A percentile compares a stretch with the other conserved stretches of the same genome.
These are phyloP conservation scores for Leptographium wingfieldii DNA, from an alignment of 2,329 filamentous ascomycete species.

Conservation along the genomic window DNA sequence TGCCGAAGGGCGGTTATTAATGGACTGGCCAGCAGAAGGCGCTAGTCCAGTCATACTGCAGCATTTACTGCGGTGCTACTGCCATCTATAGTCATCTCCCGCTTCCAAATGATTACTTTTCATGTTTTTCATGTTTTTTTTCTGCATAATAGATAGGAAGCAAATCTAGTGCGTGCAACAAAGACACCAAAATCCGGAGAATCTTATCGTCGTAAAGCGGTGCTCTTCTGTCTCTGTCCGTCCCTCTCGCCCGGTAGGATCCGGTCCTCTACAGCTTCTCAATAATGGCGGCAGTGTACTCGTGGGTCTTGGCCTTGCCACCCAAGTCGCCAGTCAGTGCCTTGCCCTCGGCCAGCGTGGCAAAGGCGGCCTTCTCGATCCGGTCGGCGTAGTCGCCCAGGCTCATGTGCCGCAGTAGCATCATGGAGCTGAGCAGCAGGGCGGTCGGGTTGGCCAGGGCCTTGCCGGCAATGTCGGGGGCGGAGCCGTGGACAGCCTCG, in stretches of 20 bases:
- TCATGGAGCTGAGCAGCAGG: constrained; percentile 87
- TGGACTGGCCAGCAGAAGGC: too few species aligned
- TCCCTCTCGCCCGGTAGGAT: not conserved
- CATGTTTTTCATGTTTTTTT: not conserved
- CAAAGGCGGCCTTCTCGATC: constrained; percentile 93
- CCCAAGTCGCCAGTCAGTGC: constrained; percentile 89
- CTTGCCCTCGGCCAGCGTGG: constrained; percentile 92
- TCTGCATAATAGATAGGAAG: not conserved
- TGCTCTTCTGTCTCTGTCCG: not conserved
- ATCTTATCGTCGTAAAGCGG: not conserved
- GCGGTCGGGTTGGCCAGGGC: constrained; percentile 94
- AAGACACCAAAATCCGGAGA: not conserved
- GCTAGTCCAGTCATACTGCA: too few species aligned
- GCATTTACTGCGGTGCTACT: too few species aligned
- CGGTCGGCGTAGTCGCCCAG: constrained; percentile 69
- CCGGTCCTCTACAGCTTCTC: constrained; percentile 37
- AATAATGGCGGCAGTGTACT: constrained; percentile 92
- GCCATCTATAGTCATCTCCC: too few species aligned
- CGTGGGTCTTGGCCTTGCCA: constrained; percentile 87
- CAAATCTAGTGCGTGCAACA: not conserved
- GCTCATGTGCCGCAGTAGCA: constrained; percentile 99
- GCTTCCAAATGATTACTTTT: not conserved
- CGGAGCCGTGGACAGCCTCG: constrained; percentile 82
- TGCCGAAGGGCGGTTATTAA: too few species aligned
- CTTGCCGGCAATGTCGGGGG: constrained; percentile 59